These are phyloP conservation scores for Agapanthus africanus DNA, from an alignment of 106 monocot genomes.

Conservation along the genomic window DNA sequence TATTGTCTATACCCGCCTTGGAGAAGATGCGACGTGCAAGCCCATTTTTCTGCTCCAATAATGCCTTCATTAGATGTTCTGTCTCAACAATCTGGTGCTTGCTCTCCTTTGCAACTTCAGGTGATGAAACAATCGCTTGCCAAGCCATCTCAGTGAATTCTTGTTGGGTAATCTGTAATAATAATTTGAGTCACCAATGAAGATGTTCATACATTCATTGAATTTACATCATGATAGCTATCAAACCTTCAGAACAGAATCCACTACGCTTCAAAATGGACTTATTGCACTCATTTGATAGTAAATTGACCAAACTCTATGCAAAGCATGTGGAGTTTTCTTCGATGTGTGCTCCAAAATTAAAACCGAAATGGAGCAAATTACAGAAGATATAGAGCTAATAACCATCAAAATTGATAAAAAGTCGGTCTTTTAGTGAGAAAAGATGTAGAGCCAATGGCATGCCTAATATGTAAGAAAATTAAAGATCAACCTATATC, in stretches of 20 bases:
- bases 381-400: background rate
- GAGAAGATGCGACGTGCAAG: slow-evolving; percentile 98
- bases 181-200: slow-evolving; percentile 3
- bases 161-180: slow-evolving; percentile 73
- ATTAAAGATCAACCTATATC: too few species aligned
- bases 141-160: slow-evolving; percentile 99
- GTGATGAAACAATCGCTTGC: slow-evolving; percentile 93
- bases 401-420: background rate
- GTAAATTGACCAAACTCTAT: background rate
- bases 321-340: background rate
- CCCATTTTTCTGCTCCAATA: slow-evolving; percentile 96
- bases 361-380: background rate
- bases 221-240: background rate
- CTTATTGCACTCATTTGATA: background rate
- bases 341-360: background rate
- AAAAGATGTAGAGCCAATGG: too few species aligned
- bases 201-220: background rate
- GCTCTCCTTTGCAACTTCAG: slow-evolving; percentile 92
- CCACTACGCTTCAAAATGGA: background rate
- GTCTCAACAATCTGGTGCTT: slow-evolving; percentile 99
- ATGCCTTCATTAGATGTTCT: slow-evolving; percentile 92
- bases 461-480: background rate
- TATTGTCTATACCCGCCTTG: slow-evolving; percentile 90
- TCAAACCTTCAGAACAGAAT: too few species aligned
- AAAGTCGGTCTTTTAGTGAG: too few species aligned